Evolutionary conservation across 2,329 filamentous ascomycete genomes (phyloP), one percentile per base, ranked within the genome.

Genomic region (Triangularia verruculosa): DNA sequence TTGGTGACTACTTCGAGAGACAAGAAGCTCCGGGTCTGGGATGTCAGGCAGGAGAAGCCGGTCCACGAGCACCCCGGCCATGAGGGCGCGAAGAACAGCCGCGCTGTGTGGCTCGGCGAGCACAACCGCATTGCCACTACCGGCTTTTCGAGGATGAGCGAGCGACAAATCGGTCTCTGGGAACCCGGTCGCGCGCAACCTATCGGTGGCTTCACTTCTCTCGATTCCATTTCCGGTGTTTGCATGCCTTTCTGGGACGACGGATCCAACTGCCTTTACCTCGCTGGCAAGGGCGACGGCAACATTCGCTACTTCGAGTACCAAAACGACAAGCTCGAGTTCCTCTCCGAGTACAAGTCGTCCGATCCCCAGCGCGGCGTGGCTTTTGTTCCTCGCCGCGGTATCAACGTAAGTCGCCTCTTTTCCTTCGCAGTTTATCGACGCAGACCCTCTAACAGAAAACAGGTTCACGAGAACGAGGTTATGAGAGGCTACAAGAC

Each of bases 181-280:
- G 95, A 99, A 80, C 88, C 93, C 56, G 91, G 93, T 70, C 89
- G 87, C 68, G 86, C 88, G 34, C 89, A 96, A 72, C 95, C 95
- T 57, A 89, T 98, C 72, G 93, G 92, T 58, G 93, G 93, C 15
- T 97, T 97, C 80, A 89, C 86, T 72, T 90, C 91, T 70, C 85
- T 99, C 57, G 95, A 99, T 78, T 96, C 92, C 55, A 97, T 97
- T 73, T 97, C 94, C 54, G 95, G 95, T 75, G 93, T 99, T 65
- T 96, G 93, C 84, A 97, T 99, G 92, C 95, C 95, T 30, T 98
- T 99, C 86, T 99, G 95, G 95, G 95, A 99, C 75, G 94, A 98
- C 66, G 92, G 93, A 66, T 97, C 92, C 59, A 93, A 95, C 79
- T 96, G 92, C 76, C 82, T 99, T 73, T 99, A 97, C 78, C 85